Evolutionary conservation across 192 early-diverging fungal genomes (phyloP).

Genomic region (Tieghemiomyces parasiticus): DNA sequence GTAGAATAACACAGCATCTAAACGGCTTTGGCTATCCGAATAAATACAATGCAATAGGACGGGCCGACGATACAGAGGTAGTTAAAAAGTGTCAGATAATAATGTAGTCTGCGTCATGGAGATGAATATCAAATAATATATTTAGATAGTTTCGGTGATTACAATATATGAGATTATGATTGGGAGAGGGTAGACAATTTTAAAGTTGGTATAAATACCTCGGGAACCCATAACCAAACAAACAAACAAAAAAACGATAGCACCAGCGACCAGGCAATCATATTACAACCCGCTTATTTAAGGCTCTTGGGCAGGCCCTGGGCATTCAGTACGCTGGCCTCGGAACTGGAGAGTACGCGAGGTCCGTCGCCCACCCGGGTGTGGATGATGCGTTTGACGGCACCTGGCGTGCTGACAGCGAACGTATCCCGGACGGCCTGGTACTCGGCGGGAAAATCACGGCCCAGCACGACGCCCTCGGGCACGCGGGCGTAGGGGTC

Average conservation of each 20-base stretch:
- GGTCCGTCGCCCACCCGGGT: slow-evolving; percentile 88
- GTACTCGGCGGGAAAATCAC: slow-evolving; percentile 16
- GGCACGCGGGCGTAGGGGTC: slow-evolving; percentile 30
- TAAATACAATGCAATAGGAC: too few relatives aligned
- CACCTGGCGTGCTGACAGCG: slow-evolving; percentile 25
- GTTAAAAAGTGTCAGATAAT: background rate
- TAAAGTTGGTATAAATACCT: background rate
- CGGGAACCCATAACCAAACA: too few relatives aligned
- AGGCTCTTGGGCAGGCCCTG: slow-evolving; percentile 44
- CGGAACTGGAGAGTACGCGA: slow-evolving; percentile 42
- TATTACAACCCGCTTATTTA: too few relatives aligned
- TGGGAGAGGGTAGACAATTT: background rate
- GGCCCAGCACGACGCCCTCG: slow-evolving; percentile 12
- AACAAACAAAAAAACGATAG: too few relatives aligned
- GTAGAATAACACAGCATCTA: too few relatives aligned
- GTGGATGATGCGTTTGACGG: slow-evolving; percentile 78
- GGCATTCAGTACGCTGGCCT: slow-evolving; percentile 39
- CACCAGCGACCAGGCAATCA: background rate
- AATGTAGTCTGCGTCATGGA: background rate
- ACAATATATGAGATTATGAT: background rate
- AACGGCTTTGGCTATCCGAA: too few relatives aligned
- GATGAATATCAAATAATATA: background rate
- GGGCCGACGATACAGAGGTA: background rate
- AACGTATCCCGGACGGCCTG: background rate
- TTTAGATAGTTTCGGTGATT: background rate